phyloP scores from a whole-genome alignment of 768 basidiomycete species.

The Pleurotus giganteus region DNA sequence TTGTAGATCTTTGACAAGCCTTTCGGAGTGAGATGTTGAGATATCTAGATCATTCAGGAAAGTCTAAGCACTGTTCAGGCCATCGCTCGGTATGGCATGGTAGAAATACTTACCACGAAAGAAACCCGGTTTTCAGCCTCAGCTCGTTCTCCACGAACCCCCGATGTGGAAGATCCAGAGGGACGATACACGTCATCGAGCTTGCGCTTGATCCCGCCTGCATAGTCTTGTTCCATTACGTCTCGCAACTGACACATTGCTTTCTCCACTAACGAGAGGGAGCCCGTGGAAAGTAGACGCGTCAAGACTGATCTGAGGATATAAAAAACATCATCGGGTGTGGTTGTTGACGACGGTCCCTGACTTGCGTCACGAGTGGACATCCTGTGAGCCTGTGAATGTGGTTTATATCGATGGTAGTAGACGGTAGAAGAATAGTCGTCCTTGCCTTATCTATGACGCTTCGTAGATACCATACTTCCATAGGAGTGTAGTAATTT shows the following conservation, averaged over 20 bases:
- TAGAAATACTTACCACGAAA: conserved; percentile 69
- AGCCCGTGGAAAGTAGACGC: conserved; percentile 78
- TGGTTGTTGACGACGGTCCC: conserved; percentile 64
- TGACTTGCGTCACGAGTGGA: conserved; percentile 72
- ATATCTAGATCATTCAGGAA: conserved; percentile 93
- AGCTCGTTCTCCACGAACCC: conserved; percentile 63
- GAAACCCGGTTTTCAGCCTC: conserved; percentile 78
- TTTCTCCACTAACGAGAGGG: conserved; percentile 51
- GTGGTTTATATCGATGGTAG: neutral
- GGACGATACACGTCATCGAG: conserved; percentile 85
- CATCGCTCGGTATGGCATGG: neutral
- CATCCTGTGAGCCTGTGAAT: conserved; percentile 77
- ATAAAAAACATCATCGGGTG: conserved; percentile 95
- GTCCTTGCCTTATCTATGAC: conserved; percentile 84
- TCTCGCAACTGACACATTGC: conserved; percentile 65
- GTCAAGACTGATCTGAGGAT: conserved; percentile 83
- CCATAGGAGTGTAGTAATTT: conserved; percentile 84
- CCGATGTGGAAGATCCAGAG: conserved; percentile 37
- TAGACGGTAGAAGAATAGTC: neutral
- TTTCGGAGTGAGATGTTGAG: conserved; percentile 86
- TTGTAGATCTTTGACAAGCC: conserved; percentile 66
- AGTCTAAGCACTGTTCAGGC: conserved; percentile 45
- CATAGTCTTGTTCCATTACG: conserved; percentile 81
- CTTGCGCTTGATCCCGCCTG: conserved; percentile 76
- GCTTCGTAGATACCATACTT: conserved; percentile 86